Conservation (phyloP, 495 filamentous ascomycete genomes). For the Hyaloscypha finlandica region DNA sequence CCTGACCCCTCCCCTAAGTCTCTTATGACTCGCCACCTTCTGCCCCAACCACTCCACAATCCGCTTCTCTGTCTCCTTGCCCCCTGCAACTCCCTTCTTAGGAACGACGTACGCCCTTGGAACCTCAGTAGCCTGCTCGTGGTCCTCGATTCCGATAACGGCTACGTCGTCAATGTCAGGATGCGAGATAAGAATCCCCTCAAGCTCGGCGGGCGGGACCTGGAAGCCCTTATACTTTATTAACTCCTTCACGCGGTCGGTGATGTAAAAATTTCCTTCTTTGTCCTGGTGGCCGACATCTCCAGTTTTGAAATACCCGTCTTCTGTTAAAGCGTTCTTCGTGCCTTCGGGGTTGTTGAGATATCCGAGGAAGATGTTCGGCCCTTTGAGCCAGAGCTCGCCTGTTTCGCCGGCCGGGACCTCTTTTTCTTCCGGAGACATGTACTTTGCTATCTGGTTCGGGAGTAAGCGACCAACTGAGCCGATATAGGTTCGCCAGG, state of each 20-base stretch:
- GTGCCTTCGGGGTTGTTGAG: slow-evolving; percentile 69
- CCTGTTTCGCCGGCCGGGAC: slow-evolving; percentile 54
- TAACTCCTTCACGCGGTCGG: slow-evolving; percentile 86
- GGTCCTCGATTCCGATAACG: slow-evolving; percentile 78
- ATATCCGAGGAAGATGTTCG: slow-evolving; percentile 78
- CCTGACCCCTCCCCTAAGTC: slow-evolving; percentile 75
- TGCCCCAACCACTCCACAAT: slow-evolving; percentile 63
- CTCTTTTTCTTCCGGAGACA: slow-evolving; percentile 56
- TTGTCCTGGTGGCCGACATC: slow-evolving; percentile 62
- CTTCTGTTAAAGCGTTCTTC: slow-evolving; percentile 61
- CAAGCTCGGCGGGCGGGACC: slow-evolving; percentile 84
- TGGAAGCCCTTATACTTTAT: slow-evolving; percentile 94
- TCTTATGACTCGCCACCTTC: slow-evolving; percentile 64
- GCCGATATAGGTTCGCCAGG: slow-evolving; percentile 78
- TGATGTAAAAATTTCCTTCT: slow-evolving; percentile 68
- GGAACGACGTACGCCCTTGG: slow-evolving; percentile 83
- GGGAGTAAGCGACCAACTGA: slow-evolving; percentile 79
- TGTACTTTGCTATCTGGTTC: slow-evolving; percentile 83
- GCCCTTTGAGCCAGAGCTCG: slow-evolving; percentile 78
- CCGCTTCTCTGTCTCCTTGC: slow-evolving; percentile 58
- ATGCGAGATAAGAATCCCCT: slow-evolving; percentile 74
- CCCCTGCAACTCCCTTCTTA: slow-evolving; percentile 47
- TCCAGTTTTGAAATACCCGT: slow-evolving; percentile 85
- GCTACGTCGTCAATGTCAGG: slow-evolving; percentile 78
- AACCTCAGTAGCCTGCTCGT: slow-evolving; percentile 72